Evolutionary conservation across 108 stramenopile species (phyloP), one percentile per base, ranked within the genome.

Genomic region (Skeletonema costatum): DNA sequence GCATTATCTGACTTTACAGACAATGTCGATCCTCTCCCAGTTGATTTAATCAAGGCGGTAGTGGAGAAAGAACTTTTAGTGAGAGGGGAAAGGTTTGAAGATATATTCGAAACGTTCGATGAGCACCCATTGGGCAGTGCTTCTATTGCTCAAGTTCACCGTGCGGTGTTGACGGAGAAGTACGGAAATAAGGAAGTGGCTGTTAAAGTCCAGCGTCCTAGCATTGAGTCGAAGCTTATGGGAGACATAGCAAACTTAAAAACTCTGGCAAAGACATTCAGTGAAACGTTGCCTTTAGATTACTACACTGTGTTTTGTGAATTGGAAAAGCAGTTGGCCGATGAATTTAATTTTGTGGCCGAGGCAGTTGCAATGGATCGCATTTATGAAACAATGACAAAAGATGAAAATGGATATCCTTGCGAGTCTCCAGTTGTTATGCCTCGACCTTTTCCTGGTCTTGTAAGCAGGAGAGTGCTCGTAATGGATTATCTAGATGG

Each of bases 321-420:
- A 69, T 84, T 97, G 69, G 96, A 98, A 74, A 81, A 81, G 51
- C 93, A 93, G 48, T 65, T 98, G 68, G 85, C 86, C 38, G 92
- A 95, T 70, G 98, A 98, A 75, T 95, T 98, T 75, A 97, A 98
- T 73, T 98, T 98, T 84, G 83, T 97, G 0, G 96, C 96, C 13
- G 98, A 98, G 74, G 97, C 98, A 19, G 95, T 95, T 46, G 93
- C 97, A 16, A 98, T 97, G 97, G 96, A 96, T 66, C 84, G 96
- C 33, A 96, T 98, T 32, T 88, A 87, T 29, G 84, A 87, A 14
- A 76, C 92, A 1, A 68, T 97, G 8, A 84, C 85, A 0, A 67
- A 80, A 66, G 80, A 78, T 51, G 61, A 73, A 25, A 85, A 93
- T 68, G 89, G 94, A 1, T 44, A 46, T 51, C 73, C 80, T 13